phyloP scores from a whole-genome alignment of 75 land plant genomes.

The Sequoia sempervirens region DNA sequence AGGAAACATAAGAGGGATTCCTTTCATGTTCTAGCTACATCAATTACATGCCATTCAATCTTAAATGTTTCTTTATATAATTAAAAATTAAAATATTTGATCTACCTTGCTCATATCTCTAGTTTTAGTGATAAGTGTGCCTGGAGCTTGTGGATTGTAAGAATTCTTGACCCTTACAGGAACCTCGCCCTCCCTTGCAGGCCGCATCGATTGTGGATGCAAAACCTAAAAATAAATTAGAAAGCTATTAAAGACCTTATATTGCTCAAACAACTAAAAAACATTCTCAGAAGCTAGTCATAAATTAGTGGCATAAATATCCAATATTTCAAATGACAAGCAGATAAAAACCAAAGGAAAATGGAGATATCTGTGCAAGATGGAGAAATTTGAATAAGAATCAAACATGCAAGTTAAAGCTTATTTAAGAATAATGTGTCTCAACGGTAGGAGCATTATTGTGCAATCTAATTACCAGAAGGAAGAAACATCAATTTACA shows the following conservation, averaged over 20 bases:
- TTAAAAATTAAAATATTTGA: neutral
- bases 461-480: neutral
- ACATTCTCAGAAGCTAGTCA: neutral
- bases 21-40: neutral
- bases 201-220: conserved; percentile 98
- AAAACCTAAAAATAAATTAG: conserved; percentile 53
- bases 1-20: neutral
- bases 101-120: conserved; percentile 90
- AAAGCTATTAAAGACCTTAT: neutral
- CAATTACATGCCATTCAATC: neutral
- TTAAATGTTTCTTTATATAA: neutral
- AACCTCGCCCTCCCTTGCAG: conserved; percentile 87
- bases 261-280: neutral
- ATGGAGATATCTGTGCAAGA: neutral
- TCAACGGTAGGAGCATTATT: neutral
- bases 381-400: neutral
- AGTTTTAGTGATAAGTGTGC: conserved; percentile 70
- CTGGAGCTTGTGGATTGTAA: conserved; percentile 90
- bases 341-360: neutral
- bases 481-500: neutral
- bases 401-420: neutral
- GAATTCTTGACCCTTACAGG: conserved; percentile 98
- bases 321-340: neutral
- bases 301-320: neutral
- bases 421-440: neutral